Conservation (phyloP, 208 protist genomes). For the Trypanosoma vivax region DNA sequence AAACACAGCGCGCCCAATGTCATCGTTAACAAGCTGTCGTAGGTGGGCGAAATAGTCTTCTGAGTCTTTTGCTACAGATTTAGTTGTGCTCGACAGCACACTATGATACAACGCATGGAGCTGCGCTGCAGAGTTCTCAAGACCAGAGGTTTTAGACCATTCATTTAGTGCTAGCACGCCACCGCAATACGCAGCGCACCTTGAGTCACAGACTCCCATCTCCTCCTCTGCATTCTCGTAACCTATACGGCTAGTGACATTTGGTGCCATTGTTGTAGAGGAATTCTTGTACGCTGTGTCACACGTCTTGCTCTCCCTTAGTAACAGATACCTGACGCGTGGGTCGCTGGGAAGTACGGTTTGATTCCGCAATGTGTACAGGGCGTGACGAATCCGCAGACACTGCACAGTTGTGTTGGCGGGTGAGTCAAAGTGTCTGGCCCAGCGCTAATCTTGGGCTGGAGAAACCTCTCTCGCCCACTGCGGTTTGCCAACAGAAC, state of each 20-base stretch:
- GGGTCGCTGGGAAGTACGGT: conserved; percentile 6
- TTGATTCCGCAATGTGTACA: conserved; percentile 13
- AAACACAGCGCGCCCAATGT: conserved; percentile 20
- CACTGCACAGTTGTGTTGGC: conserved; percentile 9
- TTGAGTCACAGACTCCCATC: conserved; percentile 6
- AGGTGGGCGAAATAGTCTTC: conserved; percentile 9
- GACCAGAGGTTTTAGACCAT: conserved; percentile 8
- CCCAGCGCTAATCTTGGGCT: not conserved
- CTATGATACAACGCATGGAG: conserved; percentile 19
- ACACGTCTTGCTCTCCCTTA: conserved; percentile 3
- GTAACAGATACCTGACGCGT: conserved; percentile 11
- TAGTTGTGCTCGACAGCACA: conserved; percentile 3
- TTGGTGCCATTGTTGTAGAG: no score
- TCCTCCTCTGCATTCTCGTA: not conserved
- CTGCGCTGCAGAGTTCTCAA: conserved; percentile 8
- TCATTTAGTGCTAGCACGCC: conserved; percentile 7
- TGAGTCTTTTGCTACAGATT: not conserved
- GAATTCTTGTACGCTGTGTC: no score
- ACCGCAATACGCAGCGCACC: conserved; percentile 16
- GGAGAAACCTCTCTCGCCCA: not conserved
- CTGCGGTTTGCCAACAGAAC: not conserved
- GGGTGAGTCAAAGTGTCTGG: not conserved
- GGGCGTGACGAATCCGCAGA: conserved; percentile 13
- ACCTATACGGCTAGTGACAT: no score
- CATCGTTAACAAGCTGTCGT: conserved; percentile 13